Evolutionary conservation across 768 basidiomycete genomes (phyloP).

Genomic region (Pleurotus pulmonarius): DNA sequence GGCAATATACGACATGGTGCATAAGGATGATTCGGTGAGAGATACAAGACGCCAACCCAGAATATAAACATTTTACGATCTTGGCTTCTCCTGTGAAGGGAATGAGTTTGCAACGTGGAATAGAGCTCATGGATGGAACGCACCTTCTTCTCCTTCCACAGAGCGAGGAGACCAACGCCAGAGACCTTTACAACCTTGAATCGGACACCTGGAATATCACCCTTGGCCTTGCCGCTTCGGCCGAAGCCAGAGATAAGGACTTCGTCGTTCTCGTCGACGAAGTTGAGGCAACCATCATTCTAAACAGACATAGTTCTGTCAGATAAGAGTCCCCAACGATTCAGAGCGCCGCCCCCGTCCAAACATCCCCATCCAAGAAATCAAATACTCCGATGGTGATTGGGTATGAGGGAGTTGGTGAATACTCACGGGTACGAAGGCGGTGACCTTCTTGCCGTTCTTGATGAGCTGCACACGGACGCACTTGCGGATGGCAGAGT

Average conservation of each 20-base stretch:
- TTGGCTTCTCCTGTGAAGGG: constrained; percentile 63
- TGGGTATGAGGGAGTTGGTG: neutral
- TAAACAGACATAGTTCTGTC: constrained; percentile 21
- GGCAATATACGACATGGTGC: constrained; percentile 11
- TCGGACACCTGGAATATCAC: constrained; percentile 99
- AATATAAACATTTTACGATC: constrained; percentile 34
- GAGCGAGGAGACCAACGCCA: constrained; percentile 94
- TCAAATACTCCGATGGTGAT: too few species aligned
- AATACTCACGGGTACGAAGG: constrained; percentile 90
- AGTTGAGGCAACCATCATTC: constrained; percentile 98
- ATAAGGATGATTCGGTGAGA: constrained; percentile 14
- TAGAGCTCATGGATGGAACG: constrained; percentile 18
- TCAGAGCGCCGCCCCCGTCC: neutral
- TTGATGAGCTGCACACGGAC: constrained; percentile 99
- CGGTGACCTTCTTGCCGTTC: constrained; percentile 99
- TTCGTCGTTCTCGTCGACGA: constrained; percentile 99
- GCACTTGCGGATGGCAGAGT: constrained; percentile 99
- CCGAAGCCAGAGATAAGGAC: constrained; percentile 99
- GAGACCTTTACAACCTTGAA: constrained; percentile 99
- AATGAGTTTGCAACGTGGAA: neutral
- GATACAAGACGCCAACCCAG: constrained; percentile 14
- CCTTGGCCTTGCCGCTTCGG: constrained; percentile 99
- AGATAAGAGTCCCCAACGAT: neutral
- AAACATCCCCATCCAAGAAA: too few species aligned
- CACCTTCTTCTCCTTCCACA: constrained; percentile 99